Base-by-base conservation (phyloP, 208 protist genomes). In the Tritrichomonas musculus region DNA sequence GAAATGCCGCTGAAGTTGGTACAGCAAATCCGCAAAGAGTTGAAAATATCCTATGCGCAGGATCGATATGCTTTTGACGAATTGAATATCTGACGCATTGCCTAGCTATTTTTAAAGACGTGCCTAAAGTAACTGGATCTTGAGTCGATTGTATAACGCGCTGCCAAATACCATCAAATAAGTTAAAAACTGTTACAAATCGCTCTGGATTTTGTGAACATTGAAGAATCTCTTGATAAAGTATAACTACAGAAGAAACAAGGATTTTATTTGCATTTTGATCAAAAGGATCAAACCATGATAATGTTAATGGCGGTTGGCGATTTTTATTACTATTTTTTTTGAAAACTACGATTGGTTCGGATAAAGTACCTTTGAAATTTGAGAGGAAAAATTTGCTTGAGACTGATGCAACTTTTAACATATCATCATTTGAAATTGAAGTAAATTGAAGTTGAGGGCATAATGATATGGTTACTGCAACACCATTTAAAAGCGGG, bases 181-280 rank as follows among this genome's bases (percentile, higher is more conserved):
- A 39, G 17, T 88, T 47, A 57, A 57, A 88, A 33, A 88, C 8
- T 22, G 33, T 14, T 8, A 44, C 27, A 57, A 88, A 88, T 17
- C 47, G 41, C n/a, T 88, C 77, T 17, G 44, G 9, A 88, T 60
- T 20, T 39, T 39, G 47, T 27, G 27, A 25, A 50, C 41, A 57
- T 88, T 88, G 77, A 57, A 49, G 47, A 57, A 88, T 88, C 57
- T 88, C n/a, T 33, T 47, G 5, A 88, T 88, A 88, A 39, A 88
- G 1, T 33, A 88, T 57, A 36, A 36, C 41, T 33, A 88, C 30
- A 39, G n/a, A 88, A 27, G 77, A 88, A 60, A 53, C 41, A 33
- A 88, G 33, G 0, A 57, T 88, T 57, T 57, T 57, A 2, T 30
- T 55, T 1, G 20, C 9, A 11, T 13, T 20, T 60, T n/a, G 22